A percentile compares a stretch with the other conserved stretches of the same genome.
Conservation (phyloP, 495 filamentous ascomycete genomes). For the Arthonia radiata region DNA sequence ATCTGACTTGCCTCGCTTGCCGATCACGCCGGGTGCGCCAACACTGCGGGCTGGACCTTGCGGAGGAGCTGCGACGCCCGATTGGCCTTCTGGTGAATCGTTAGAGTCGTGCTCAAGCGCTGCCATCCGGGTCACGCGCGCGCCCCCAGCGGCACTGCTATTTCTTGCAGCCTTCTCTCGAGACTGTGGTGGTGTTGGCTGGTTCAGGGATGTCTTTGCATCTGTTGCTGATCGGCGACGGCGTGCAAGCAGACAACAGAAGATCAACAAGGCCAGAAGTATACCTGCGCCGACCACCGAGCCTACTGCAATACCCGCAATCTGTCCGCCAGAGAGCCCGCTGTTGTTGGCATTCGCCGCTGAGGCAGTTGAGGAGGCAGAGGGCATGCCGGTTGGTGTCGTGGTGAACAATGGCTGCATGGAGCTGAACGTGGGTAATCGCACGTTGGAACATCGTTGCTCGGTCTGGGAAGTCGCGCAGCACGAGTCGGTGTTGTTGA, state of each 20-base stretch:
- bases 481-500: conserved; percentile 86
- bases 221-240: conserved; percentile 33
- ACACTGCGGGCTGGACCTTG: conserved; percentile 18
- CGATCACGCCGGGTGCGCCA: conserved; percentile 22
- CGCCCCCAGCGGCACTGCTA: conserved; percentile 60
- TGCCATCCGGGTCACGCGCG: conserved; percentile 85
- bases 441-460: conserved; percentile 40
- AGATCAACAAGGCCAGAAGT: conserved; percentile 32
- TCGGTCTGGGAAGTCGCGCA: conserved; percentile 61
- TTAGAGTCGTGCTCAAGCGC: too few species aligned
- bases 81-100: neutral
- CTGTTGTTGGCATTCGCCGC: conserved; percentile 5
- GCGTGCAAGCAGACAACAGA: conserved; percentile 25
- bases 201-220: conserved; percentile 47
- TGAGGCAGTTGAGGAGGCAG: conserved; percentile 4
- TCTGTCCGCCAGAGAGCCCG: conserved; percentile 58
- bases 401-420: conserved; percentile 36
- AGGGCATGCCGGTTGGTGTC: too few species aligned
- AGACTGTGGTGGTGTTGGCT: conserved; percentile 49
- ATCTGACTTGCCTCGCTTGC: conserved; percentile 14
- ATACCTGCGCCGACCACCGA: conserved; percentile 47
- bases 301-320: conserved; percentile 79
- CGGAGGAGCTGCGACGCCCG: too few species aligned
- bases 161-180: conserved; percentile 26
- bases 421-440: conserved; percentile 48